phyloP scores from a whole-genome alignment of 2,329 filamentous ascomycete species.

The Talaromyces sp. region DNA sequence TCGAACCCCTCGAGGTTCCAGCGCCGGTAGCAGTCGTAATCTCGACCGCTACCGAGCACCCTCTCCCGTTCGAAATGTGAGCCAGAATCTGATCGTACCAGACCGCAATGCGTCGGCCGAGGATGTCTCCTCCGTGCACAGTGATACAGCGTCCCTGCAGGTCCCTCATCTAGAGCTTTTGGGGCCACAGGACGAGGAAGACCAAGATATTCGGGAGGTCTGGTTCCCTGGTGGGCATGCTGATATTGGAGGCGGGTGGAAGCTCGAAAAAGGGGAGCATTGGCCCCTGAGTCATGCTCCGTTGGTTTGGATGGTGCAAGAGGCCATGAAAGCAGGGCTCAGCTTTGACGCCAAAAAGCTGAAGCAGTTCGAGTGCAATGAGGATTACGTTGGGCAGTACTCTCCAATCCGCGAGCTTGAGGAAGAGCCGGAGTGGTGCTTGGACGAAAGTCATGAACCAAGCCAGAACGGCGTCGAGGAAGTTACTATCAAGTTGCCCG shows the following conservation, averaged over 20 bases:
- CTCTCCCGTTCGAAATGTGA: conserved; percentile 15
- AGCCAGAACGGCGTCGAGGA: conserved; percentile 10
- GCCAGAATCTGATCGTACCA: conserved; percentile 24
- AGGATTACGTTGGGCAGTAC: conserved; percentile 36
- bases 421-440: conserved; percentile 12
- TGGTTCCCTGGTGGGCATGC: conserved; percentile 72
- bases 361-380: conserved; percentile 60
- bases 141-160: conserved; percentile 26
- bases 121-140: conserved; percentile 26
- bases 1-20: conserved; percentile 21
- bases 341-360: conserved; percentile 66
- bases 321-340: conserved; percentile 62
- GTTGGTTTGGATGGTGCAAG: conserved; percentile 66
- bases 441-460: conserved; percentile 2
- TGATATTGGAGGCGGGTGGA: conserved; percentile 76
- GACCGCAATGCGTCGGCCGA: conserved; percentile 24
- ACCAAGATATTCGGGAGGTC: conserved; percentile 68
- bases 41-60: conserved; percentile 25
- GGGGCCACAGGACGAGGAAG: conserved; percentile 26
- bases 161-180: conserved; percentile 18
- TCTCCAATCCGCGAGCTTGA: conserved; percentile 24
- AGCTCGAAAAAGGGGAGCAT: conserved; percentile 50
- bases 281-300: conserved; percentile 63
- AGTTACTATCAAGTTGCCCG: conserved; percentile 6
- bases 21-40: conserved; percentile 15